Base-by-base conservation (phyloP, 106 monocot species). In the Dioscorea zingiberensis region DNA sequence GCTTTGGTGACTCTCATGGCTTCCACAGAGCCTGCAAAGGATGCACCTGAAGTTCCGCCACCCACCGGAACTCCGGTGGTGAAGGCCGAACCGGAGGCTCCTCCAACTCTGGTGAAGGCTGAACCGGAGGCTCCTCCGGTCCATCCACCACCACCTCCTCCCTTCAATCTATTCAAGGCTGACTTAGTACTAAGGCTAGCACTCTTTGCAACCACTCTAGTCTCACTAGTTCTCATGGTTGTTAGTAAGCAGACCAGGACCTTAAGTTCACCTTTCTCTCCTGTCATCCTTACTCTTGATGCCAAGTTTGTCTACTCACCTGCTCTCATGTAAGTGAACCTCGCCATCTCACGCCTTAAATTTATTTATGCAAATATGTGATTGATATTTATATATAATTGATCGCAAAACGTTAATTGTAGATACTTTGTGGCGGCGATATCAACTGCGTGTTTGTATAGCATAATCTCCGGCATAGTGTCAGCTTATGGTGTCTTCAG, bases 241-340 rank as follows among this genome's bases (percentile, higher is more conserved):
- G 80, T 73, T 48, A 62, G 73, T 70, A 73, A 83, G 65, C 72
- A 90, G 56, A 79, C 56, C 0, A 24, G 62, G 59, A 3, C 23
- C 29, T 1, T 77, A 5, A 3, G 7, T 2, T 2, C 7, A 5
- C 53, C 59, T 19, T 25, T 59, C 59, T 25, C 27, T 7, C 26
- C 10, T 10, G 0, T 17, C 25, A 11, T 16, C 32, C 4, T 69
- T 58, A 1, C 27, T 59, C 27, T 47, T 14, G 48, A 48, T 8
- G 90, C 86, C 58, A 86, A 83, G 54, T 90, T 83, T 67, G 59
- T 57, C 27, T 46, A 90, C 69, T 80, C 90, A 13, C 84, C 88
- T 4, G 80, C 88, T 3, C 55, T 88, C 27, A 73, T 84, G 88
- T 88, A 69, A 73, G 64, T 26, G n/a, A n/a, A n/a, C n/a, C n/a